Conservation (phyloP, 441 rosid species). For the Cnidoscolus chayamansa region DNA sequence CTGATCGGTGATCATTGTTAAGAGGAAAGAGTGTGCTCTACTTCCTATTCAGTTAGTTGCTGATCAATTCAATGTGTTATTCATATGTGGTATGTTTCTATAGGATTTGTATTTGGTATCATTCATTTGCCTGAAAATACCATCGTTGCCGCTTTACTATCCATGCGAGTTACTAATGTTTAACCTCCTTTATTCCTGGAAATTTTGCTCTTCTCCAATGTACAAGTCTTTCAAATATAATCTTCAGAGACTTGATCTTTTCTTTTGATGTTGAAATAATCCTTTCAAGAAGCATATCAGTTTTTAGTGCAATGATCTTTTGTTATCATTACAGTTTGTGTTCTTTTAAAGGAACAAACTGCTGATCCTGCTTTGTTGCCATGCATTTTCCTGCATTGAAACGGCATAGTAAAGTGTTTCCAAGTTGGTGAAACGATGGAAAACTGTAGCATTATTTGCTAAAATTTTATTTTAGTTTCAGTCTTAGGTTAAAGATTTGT, state of each 20-base stretch:
- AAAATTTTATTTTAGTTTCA: background rate
- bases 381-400: background rate
- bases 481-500: background rate
- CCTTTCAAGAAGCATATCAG: background rate
- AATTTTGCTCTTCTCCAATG: background rate
- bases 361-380: slow-evolving; percentile 2
- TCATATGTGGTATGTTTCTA: background rate
- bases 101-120: background rate
- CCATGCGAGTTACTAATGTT: background rate
- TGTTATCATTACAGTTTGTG: background rate
- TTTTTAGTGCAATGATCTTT: background rate
- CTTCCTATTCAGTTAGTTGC: background rate
- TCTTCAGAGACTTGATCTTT: background rate
- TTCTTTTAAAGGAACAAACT: background rate
- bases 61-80: background rate
- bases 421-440: background rate
- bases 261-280: background rate
- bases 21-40: background rate
- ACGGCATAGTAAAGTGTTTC: background rate
- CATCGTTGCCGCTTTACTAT: background rate
- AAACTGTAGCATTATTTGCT: background rate
- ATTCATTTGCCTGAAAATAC: background rate
- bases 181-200: background rate
- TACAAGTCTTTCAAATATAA: background rate
- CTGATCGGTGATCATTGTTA: background rate